These are phyloP conservation scores for Citrus glauca DNA, from an alignment of 345 rosid genomes.

Conservation along the genomic window DNA sequence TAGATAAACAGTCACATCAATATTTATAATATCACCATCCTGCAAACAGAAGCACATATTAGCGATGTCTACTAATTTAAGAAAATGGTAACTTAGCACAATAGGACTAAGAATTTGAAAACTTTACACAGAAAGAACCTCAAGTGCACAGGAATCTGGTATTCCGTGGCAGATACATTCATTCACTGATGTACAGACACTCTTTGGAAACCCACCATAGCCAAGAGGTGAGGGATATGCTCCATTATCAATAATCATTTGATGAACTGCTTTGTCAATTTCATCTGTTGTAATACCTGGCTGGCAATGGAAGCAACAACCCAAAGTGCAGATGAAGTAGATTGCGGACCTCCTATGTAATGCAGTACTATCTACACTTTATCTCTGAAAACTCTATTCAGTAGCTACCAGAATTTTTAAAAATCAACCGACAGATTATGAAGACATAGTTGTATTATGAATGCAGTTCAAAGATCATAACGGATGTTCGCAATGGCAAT, in stretches of 20 bases:
- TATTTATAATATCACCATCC: constrained; percentile 95
- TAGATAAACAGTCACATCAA: constrained; percentile 85
- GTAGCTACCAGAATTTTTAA: not conserved
- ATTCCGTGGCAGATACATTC: constrained; percentile 99
- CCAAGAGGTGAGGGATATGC: constrained; percentile 98
- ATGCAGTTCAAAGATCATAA: not conserved
- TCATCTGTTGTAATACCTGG: constrained; percentile 88
- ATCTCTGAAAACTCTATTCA: not conserved
- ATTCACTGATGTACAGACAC: constrained; percentile 95
- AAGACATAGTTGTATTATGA: not conserved
- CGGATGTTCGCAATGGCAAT: not conserved
- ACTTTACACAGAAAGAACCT: constrained; percentile 39
- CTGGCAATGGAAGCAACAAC: constrained; percentile 46
- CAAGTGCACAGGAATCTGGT: constrained; percentile 83
- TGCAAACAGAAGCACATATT: constrained; percentile 29
- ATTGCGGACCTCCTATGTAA: not conserved
- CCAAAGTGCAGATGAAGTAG: constrained; percentile 15
- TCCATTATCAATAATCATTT: constrained; percentile 86
- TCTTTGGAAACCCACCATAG: constrained; percentile 94
- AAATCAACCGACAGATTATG: not conserved
- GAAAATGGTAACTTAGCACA: not conserved
- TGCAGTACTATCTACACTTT: not conserved
- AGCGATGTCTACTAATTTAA: not conserved
- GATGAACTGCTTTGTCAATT: constrained; percentile 88
- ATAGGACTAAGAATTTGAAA: not conserved